Percentiles rank a stretch among this genome's conserved stretches.
Evolutionary conservation across 495 filamentous ascomycete genomes (phyloP).

Genomic region (Aeminium ludgeri): DNA sequence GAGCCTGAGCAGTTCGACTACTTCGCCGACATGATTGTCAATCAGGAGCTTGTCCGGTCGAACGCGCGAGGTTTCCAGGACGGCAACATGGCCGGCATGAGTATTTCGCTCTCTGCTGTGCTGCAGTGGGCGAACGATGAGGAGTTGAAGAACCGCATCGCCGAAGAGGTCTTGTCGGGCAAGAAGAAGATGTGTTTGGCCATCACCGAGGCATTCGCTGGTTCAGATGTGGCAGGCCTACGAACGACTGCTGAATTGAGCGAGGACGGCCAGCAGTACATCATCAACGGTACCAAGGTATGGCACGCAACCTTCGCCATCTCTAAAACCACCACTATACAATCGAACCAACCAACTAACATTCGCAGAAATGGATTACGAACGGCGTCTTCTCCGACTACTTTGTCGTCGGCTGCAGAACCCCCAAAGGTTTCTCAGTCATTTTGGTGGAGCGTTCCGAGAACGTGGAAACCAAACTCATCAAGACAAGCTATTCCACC

Average conservation of each 20-base stretch:
- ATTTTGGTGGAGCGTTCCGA: conserved; percentile 58
- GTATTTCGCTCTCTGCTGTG: conserved; percentile 66
- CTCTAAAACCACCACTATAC: too few relatives aligned
- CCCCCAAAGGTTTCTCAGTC: conserved; percentile 66
- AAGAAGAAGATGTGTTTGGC: conserved; percentile 79
- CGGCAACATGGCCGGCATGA: conserved; percentile 59
- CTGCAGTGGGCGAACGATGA: conserved; percentile 60
- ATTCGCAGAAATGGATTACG: conserved; percentile 66
- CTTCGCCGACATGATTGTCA: conserved; percentile 64
- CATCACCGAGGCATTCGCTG: conserved; percentile 80
- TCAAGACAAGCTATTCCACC: conserved; percentile 76
- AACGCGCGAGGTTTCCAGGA: conserved; percentile 49
- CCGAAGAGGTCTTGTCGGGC: conserved; percentile 56
- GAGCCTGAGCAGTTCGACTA: conserved; percentile 74
- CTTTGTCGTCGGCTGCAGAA: conserved; percentile 65
- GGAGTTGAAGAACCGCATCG: conserved; percentile 45
- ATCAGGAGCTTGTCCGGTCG: conserved; percentile 54
- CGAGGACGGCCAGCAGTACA: conserved; percentile 66
- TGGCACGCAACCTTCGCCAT: conserved; percentile 87
- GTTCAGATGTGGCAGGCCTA: conserved; percentile 70
- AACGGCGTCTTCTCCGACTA: conserved; percentile 75
- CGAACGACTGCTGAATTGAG: conserved; percentile 70
- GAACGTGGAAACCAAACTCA: conserved; percentile 53
- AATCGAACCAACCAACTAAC: background rate
- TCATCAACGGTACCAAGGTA: conserved; percentile 82